Base-by-base conservation (phyloP, 139 green algal species). In the Coccomyxa sp. region DNA sequence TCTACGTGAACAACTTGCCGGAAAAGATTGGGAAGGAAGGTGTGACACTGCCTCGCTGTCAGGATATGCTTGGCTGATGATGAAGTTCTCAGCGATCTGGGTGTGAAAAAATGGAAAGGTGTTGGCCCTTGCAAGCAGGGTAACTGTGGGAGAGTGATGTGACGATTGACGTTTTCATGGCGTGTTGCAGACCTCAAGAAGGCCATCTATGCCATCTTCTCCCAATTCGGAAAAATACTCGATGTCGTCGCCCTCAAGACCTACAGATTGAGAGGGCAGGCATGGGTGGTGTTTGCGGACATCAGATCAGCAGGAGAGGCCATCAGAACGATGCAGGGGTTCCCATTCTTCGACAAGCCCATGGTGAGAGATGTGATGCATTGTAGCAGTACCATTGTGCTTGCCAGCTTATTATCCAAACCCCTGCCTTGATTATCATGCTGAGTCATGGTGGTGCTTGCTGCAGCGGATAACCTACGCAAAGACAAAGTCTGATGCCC, bases 311-410 rank as follows among this genome's bases (percentile, higher is more conserved):
- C 96, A 0, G 94, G 86, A 7, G 94, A 94, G 40, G 96, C 96
- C 0, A 75, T 98, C 64, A 85, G 92, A 31, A 84, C 88, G 22
- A 96, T 99, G 92, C 93, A 99, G 76, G 94, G 91, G 29, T 99
- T 99, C 83, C 95, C 94, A 0, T 99, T 99, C 88, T 97, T 95
- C 69, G 94, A 97, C 69, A 99, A 98, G 87, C 92, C 95, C 10
- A 95, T 99, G 82, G 91, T 96, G 79, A 81, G 90, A 22, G 18
- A 31, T 64, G 5, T 64, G 50, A 64, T 64, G 27, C 50, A 31
- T 64, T 64, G 50, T 64, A 31, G 50, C 50, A 3, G 2, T 31
- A 64, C 5, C 50, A 64, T 64, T 18, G 18, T 64, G 50, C 5
- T 64, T 64, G n/a, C n/a, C 50, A 64, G 22, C 50, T 58, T 58